Conservation (phyloP, 768 basidiomycete species). For the Filobasidium floriforme region DNA sequence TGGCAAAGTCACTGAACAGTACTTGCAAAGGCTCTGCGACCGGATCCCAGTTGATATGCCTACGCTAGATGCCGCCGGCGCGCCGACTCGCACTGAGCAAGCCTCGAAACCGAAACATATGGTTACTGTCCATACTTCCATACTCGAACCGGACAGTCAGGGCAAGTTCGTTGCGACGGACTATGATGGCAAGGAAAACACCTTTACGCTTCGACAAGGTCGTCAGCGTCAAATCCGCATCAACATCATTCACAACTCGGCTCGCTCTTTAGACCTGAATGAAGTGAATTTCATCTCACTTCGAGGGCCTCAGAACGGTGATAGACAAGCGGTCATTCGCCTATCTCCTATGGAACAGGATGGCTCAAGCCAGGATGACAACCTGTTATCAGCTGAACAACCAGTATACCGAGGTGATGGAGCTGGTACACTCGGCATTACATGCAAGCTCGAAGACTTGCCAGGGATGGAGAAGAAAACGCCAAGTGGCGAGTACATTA, state of each 20-base stretch:
- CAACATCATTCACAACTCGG: constrained; percentile 76
- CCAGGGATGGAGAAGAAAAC: constrained; percentile 68
- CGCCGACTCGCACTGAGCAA: constrained; percentile 88
- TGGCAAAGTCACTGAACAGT: constrained; percentile 69
- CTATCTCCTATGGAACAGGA: constrained; percentile 49
- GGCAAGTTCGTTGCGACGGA: constrained; percentile 78
- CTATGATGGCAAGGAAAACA: constrained; percentile 66
- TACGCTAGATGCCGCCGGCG: constrained; percentile 28
- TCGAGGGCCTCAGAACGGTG: constrained; percentile 67
- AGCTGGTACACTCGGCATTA: constrained; percentile 60
- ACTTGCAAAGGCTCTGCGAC: constrained; percentile 82
- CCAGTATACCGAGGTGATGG: constrained; percentile 78
- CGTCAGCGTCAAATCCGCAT: constrained; percentile 75
- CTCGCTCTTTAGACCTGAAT: constrained; percentile 78
- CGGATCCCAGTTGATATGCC: constrained; percentile 66
- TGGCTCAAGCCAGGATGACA: constrained; percentile 59
- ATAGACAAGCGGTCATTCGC: neutral
- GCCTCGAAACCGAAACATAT: constrained; percentile 78
- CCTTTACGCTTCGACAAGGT: constrained; percentile 90
- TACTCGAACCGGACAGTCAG: constrained; percentile 75
- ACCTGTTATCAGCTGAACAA: constrained; percentile 55
- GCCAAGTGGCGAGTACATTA: constrained; percentile 63
- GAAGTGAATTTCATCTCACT: constrained; percentile 67
- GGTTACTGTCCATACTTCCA: constrained; percentile 67
- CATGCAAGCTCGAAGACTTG: constrained; percentile 85